Evolutionary conservation across 1,284 basidiomycete species (phyloP), one percentile per base, ranked within the genome.

Genomic region (Golubevia pallescens): DNA sequence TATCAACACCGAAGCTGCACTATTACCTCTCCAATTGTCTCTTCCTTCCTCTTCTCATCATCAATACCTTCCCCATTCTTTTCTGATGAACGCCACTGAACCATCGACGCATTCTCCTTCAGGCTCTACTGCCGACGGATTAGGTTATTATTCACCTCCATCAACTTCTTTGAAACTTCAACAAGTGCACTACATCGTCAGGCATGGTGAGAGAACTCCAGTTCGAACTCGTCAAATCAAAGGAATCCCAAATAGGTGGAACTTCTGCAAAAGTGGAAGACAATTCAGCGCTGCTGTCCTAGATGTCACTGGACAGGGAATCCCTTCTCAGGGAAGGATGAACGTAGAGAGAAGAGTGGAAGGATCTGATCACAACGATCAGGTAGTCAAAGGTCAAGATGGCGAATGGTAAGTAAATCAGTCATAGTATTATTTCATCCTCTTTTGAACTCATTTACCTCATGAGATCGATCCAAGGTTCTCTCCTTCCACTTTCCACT

Each of bases 201-300:
- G 81, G 3, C 81, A 84, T 57, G 81, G 81, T 16, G 81, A 84
- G 58, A 65, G 81, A 8, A 77, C 79, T 1, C 81, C 81, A 3
- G 80, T 83, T 0, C 76, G 81, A n/a, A 72, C 57, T 16, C 77
- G 81, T 48, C 69, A 82, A 21, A 70, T 67, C 8, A 68, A 73
- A 24, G 68, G 80, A 24, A 74, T 84, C 21, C 75, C 80, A 2
- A 61, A 69, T 21, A 68, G 65, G 14, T 84, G 81, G 81, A 81
- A 81, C 53, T 57, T 81, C 16, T 84, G 81, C 66, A 80, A 77
- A 48, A 70, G 57, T 1, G 75, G 78, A 7, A 70, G 73, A 55
- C 61, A 75, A 38, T 81, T 81, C 21, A 68, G 71, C 28, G 70
- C 71, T 8, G 67, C 70, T n/a, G 76, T 81, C 6, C 60, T 80